Evolutionary conservation across 2,329 filamentous ascomycete species (phyloP), one percentile per base, ranked within the genome.

Genomic region (Lachnum nothofagi): DNA sequence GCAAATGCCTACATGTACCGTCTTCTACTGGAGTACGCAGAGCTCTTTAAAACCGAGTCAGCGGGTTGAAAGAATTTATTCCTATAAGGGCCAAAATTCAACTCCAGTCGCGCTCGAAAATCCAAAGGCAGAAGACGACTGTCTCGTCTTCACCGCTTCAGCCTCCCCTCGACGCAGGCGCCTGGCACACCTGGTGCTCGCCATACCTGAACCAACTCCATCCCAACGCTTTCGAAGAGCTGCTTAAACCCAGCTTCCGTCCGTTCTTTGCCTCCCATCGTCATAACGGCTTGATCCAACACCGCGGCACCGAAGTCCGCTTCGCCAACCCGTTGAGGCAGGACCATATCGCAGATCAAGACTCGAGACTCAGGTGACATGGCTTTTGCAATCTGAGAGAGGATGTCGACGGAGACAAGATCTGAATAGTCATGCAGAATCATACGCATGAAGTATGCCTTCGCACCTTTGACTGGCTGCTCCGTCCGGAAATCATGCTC

Each of bases 1-100:
- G 80, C 86, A 68, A 25, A 70, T 51, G 64, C 78, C 7, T 79
- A 79, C 58, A 66, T 73, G 58, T 85, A 85, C 57, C 70, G 86
- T 48, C 60, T 91, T 51, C 65, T 86, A 42, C 61, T 86, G 52
- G 83, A 86, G 77, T 85, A 70, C 49, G 67, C 57, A n/a, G 46
- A 60, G 25, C 41, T 63, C n/a, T 16, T 16, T 14, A 34, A 34
- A 34, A 14, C 5, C 7, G n/a, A 5, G 5, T 70, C 25, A 83
- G 70, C 68, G 84, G 80, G 42, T 14, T 34, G 5, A 34, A 34
- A 14, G 5, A 16, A 34, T 8, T 34, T n/a, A n/a, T 5, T 38
- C n/a, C 34, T 23, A 17, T 27, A 12, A 6, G 6, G 6, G 6
- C 25, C 25, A 27, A 27, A 27, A 27, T 27, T 27, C 6, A 6